Evolutionary conservation across 805 yeast genomes (phyloP), one percentile per base, ranked within the genome.

Genomic region (Ogataea paraovalis): DNA sequence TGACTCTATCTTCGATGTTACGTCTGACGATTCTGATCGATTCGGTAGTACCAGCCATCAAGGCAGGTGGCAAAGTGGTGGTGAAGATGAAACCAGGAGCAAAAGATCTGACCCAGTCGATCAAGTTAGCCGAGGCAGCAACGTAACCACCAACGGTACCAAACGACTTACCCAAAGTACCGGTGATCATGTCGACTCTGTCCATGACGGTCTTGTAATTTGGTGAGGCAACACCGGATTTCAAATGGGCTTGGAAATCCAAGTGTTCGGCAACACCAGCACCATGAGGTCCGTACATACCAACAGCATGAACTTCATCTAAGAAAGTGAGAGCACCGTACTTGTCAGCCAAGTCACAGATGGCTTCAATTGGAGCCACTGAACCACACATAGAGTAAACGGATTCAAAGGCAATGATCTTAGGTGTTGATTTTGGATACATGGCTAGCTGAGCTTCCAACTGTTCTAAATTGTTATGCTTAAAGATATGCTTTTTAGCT

Each of bases 351-450:
- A 94, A 76, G 58, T 91, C 96, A 67, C 97, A 92, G 56, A 94
- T 90, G 52, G 79, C 82, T 60, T 85, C 88, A 59, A 94, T 94
- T 44, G 97, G 97, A 34, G 97, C 86, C 49, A 94, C 87, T 12
- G 97, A 88, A 43, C 99, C 99, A 63, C 97, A 89, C 99, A 94
- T 94, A 47, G 97, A 91, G 70, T 94, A 94, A 45, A 94, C 98
- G 4, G 94, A 83, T 71, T 94, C 99, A 67, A 94, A 94, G 1
- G 98, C 97, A 70, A 94, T 92, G 63, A 94, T 76, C 70, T 94
- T 94, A 46, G 99, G 99, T 34, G 83, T 78, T n/a, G 85, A 78
- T 59, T 78, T 77, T 18, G 99, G 99, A 63, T 86, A 87, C 68
- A 76, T 74, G 36, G 87, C 80, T 65, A 94, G 79, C 65, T 80